Base-by-base conservation (phyloP, 2,329 filamentous ascomycete species). In the Aspergillus transmontanensis region DNA sequence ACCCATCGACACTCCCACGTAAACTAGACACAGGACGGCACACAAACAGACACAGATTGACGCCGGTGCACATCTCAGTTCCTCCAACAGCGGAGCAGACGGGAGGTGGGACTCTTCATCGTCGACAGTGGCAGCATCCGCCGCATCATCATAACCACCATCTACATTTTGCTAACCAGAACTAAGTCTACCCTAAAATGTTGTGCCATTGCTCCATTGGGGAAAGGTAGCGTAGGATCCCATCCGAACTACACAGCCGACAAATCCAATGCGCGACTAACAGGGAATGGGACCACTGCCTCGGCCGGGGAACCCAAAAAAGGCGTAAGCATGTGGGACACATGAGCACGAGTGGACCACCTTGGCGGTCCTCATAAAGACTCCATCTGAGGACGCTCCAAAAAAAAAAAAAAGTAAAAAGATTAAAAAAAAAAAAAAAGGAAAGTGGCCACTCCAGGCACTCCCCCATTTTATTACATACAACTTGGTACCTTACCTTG, bases 221-320 rank as follows among this genome's bases (percentile, higher is more conserved):
- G 65, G 61, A 46, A n/a, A 19, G 54, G 60, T 48, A 34, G 55
- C 21, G 57, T 57, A 57, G 61, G 61, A 61, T 60, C 53, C 11
- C 39, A 61, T 58, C 53, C 26, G 58, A 64, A 46, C 39, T 48
- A 64, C 57, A 23, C 34, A 56, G 45, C 36, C 41, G 57, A 60
- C 66, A 61, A 66, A 69, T 66, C 45, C 62, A 53, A 56, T 53
- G 41, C 28, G 14, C 30, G 41, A 53, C 61, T 53, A 64, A 51
- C 41, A 45, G 60, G 60, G 58, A 62, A 58, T 60, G 50, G 32
- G 58, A 34, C 61, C 59, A 61, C 69, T 54, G 60, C 60, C 43
- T 65, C 68, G 66, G 68, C 66, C 66, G 68, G 65, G 69, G 66
- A 69, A 62, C 65, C 68, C 67, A 66, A 69, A 68, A 69, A 66